Percentiles rank a stretch among this genome's conserved stretches.
These are phyloP conservation scores for Neocallimastix lanati DNA, from an alignment of 192 early-diverging fungal species.

Conservation along the genomic window DNA sequence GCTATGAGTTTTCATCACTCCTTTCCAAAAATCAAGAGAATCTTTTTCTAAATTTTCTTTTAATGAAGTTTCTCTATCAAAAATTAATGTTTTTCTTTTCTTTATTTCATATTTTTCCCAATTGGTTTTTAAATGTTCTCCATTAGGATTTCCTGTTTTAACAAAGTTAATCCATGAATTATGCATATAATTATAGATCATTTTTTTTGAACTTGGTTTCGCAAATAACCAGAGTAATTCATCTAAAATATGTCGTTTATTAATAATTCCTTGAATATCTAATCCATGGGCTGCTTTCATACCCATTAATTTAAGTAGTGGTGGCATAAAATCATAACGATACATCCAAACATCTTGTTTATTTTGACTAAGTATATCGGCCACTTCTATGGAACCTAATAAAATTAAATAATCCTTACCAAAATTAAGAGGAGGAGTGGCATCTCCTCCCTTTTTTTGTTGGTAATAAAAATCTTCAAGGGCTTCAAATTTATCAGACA, in stretches of 20 bases:
- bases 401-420: not conserved
- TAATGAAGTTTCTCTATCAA: not conserved
- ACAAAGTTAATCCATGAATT: not conserved
- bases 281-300: not conserved
- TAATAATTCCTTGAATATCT: too few species aligned
- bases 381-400: too few species aligned
- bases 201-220: not conserved
- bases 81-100: not conserved
- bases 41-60: not conserved
- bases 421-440: too few species aligned
- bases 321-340: not conserved
- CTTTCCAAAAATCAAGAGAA: not conserved
- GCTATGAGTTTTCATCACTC: too few species aligned
- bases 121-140: not conserved
- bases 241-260: not conserved
- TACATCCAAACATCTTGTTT: not conserved
- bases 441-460: too few species aligned
- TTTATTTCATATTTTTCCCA: not conserved
- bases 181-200: not conserved
- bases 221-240: not conserved
- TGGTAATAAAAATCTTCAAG: too few species aligned
- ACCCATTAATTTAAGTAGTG: not conserved
- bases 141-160: not conserved
- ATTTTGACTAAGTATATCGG: not conserved
- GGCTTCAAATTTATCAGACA: too few species aligned